Conservation (phyloP, 441 rosid genomes). For the Adansonia grandidieri region DNA sequence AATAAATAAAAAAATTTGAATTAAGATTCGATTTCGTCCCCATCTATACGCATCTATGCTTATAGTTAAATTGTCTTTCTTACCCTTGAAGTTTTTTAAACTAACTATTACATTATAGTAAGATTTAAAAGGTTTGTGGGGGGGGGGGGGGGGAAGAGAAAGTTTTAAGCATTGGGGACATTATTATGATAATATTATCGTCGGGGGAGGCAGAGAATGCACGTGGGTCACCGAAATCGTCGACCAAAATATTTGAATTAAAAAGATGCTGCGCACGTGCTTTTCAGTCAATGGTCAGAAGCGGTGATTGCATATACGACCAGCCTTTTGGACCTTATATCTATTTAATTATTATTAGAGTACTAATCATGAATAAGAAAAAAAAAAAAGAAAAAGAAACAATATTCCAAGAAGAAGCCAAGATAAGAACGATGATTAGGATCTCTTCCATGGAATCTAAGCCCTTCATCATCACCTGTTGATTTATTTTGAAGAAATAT, state of each 20-base stretch:
- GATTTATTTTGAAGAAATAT: not conserved
- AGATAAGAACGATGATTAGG: conserved; percentile 59
- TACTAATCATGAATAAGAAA: not conserved
- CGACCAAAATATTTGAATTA: conserved; percentile 45
- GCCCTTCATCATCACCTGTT: conserved; percentile 4
- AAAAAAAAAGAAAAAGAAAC: not conserved
- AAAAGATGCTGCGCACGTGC: conserved; percentile 83
- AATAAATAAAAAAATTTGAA: too few species aligned
- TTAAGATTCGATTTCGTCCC: too few species aligned
- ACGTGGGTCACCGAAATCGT: conserved; percentile 82
- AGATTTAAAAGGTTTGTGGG: not conserved
- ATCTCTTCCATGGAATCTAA: conserved; percentile 9
- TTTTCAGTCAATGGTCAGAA: conserved; percentile 78
- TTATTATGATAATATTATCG: conserved; percentile 28
- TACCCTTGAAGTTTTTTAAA: not conserved
- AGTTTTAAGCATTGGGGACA: conserved; percentile 1
- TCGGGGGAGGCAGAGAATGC: conserved; percentile 43
- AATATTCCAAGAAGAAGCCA: conserved; percentile 28
- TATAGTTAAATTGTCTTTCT: not conserved
- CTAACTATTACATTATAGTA: not conserved
- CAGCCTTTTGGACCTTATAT: conserved; percentile 37
- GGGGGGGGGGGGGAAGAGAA: too few species aligned
- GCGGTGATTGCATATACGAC: conserved; percentile 41
- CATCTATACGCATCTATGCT: too few species aligned
- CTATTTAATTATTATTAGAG: not conserved